Percentiles rank a stretch among this genome's conserved stretches.
Conservation (phyloP, 192 early-diverging fungal genomes). For the Gamsiella multidivaricata region DNA sequence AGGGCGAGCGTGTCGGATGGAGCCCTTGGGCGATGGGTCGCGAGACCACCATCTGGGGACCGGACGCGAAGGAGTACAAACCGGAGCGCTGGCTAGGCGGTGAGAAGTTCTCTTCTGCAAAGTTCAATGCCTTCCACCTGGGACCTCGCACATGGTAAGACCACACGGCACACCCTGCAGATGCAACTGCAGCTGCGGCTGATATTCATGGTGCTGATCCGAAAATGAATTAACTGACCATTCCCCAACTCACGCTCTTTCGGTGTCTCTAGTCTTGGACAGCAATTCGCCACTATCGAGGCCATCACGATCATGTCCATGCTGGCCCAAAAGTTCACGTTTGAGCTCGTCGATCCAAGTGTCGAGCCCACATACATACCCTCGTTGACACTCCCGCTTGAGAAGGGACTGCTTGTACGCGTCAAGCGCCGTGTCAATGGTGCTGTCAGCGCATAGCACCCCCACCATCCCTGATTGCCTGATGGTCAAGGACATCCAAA, state of each 20-base stretch:
- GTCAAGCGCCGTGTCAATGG: slow-evolving; percentile 31
- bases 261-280: slow-evolving; percentile 32
- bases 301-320: slow-evolving; percentile 44
- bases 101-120: slow-evolving; percentile 49
- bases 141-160: slow-evolving; percentile 60
- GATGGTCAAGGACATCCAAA: too few relatives aligned
- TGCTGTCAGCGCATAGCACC: background rate
- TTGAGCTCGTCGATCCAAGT: slow-evolving; percentile 44
- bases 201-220: too few relatives aligned
- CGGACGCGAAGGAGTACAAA: slow-evolving; percentile 67
- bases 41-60: slow-evolving; percentile 63
- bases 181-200: too few relatives aligned
- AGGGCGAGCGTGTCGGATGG: slow-evolving; percentile 63
- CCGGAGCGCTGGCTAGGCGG: slow-evolving; percentile 71
- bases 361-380: slow-evolving; percentile 18
- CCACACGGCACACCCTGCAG: too few relatives aligned
- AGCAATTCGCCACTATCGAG: slow-evolving; percentile 55
- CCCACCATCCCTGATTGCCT: too few relatives aligned
- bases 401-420: slow-evolving; percentile 28
- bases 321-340: slow-evolving; percentile 44
- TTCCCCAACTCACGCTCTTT: too few relatives aligned
- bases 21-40: slow-evolving; percentile 64
- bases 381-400: slow-evolving; percentile 50
- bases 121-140: slow-evolving; percentile 67
- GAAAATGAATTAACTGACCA: too few relatives aligned